phyloP scores from a whole-genome alignment of 441 rosid species.

The Eruca vesicaria region DNA sequence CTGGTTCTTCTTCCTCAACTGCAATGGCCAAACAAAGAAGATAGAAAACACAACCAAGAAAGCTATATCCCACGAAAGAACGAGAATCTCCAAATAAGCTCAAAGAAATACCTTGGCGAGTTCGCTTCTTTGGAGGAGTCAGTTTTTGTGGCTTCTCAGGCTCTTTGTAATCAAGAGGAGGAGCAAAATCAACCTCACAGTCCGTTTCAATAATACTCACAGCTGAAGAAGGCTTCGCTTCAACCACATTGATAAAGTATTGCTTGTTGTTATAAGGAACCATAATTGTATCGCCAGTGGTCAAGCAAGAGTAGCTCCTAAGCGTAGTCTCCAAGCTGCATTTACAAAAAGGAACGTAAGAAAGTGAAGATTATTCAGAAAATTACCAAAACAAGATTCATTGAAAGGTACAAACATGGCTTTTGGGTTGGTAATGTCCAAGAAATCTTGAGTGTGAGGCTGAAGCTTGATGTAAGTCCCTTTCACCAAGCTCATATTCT shows the following conservation, averaged over 20 bases:
- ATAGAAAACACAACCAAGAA: background rate
- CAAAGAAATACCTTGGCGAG: constrained; percentile 46
- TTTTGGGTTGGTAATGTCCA: constrained; percentile 58
- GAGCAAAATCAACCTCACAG: constrained; percentile 71
- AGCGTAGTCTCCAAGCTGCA: constrained; percentile 70
- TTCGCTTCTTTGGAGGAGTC: constrained; percentile 37
- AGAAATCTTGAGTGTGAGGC: constrained; percentile 52
- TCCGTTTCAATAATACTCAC: constrained; percentile 72
- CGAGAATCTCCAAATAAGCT: background rate
- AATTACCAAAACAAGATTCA: background rate
- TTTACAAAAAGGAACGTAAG: background rate
- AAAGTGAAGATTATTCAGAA: background rate
- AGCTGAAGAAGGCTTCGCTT: constrained; percentile 58
- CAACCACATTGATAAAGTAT: constrained; percentile 58
- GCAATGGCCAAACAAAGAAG: constrained; percentile 2
- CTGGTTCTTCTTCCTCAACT: constrained; percentile 51
- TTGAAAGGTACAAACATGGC: constrained; percentile 45
- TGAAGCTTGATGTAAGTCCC: constrained; percentile 54
- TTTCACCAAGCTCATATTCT: constrained; percentile 43
- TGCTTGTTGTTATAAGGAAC: constrained; percentile 66
- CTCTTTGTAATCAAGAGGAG: constrained; percentile 68
- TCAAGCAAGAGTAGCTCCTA: constrained; percentile 71
- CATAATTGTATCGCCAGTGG: constrained; percentile 65
- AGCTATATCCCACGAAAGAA: background rate
- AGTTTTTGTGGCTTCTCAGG: constrained; percentile 46